Base-by-base conservation (phyloP, 306 rosid genomes). In the peach (Prunus persica) region DNA sequence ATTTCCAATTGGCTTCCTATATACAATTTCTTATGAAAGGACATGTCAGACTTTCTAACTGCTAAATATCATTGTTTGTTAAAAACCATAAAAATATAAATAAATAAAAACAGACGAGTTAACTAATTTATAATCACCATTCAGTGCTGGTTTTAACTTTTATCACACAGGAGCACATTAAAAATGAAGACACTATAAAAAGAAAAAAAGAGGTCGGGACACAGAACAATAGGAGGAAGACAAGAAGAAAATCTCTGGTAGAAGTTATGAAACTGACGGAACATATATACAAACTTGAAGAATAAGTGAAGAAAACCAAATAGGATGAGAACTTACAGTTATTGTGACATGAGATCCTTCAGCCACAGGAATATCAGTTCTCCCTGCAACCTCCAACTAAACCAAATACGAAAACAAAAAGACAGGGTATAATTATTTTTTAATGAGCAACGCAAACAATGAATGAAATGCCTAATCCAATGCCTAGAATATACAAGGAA, bases 301-400 rank as follows among this genome's bases (percentile, higher is more conserved):
- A 62, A 57, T 38, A 68, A 38, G 3, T 18, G 27, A 69, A 65
- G 49, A 22, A n/a, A 38, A 22, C 38, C 41, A 50, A 8, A n/a
- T 52, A 54, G 43, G 28, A 69, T 43, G 72, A 81, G 15, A 56
- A 63, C 76, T 77, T 89, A 91, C 97, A 65, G 91, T 94, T 77
- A 92, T 70, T 47, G 96, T 91, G 50, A 90, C 89, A 72, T 89
- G 96, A 65, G 98, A 91, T 82, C 98, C 98, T 89, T 94, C 98
- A 70, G 89, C 98, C n/a, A 91, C 96, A 0, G 98, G 97, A 83
- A 91, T 91, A 81, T 94, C 98, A 50, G 91, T 85, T 82, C 98
- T 89, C 75, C 85, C 97, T 4, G 97, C 97, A 84, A 91, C 79
- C 82, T 94, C 98, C 85, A 94, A 86, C 98, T 94, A 65, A 78